Evolutionary conservation across 306 rosid genomes (phyloP).

Genomic region (Lathyrus oleraceus): DNA sequence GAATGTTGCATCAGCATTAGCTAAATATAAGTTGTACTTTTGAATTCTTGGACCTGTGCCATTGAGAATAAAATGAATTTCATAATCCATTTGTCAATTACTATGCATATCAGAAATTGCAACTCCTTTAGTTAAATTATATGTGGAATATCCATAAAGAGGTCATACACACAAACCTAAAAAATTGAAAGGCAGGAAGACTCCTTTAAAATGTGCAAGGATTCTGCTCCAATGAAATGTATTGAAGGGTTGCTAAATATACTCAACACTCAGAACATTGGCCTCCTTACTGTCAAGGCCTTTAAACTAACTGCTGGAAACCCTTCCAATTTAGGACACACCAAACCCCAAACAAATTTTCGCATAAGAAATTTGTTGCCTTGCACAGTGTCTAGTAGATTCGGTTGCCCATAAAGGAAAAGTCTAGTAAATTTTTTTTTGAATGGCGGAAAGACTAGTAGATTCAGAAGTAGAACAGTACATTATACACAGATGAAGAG

Average conservation of each 20-base stretch:
- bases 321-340: slow-evolving; percentile 23
- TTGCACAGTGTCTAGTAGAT: background rate
- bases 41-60: background rate
- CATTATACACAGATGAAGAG: background rate
- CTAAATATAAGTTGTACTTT: background rate
- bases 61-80: background rate
- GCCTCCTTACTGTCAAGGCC: background rate
- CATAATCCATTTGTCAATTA: background rate
- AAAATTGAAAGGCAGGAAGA: background rate
- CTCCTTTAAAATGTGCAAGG: background rate
- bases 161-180: background rate
- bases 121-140: slow-evolving; percentile 17
- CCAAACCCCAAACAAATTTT: background rate
- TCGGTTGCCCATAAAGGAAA: too few species aligned
- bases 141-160: background rate
- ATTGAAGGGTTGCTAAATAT: background rate
- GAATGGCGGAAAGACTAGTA: too few species aligned
- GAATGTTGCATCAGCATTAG: slow-evolving; percentile 15
- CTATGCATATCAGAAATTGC: background rate
- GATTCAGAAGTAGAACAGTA: background rate
- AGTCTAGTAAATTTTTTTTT: background rate
- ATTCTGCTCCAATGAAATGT: slow-evolving; percentile 16
- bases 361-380: background rate
- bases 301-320: background rate
- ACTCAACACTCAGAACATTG: background rate